Evolutionary conservation across 1,139 yeast genomes (phyloP), one percentile per base, ranked within the genome.

Genomic region (Diutina sp.): DNA sequence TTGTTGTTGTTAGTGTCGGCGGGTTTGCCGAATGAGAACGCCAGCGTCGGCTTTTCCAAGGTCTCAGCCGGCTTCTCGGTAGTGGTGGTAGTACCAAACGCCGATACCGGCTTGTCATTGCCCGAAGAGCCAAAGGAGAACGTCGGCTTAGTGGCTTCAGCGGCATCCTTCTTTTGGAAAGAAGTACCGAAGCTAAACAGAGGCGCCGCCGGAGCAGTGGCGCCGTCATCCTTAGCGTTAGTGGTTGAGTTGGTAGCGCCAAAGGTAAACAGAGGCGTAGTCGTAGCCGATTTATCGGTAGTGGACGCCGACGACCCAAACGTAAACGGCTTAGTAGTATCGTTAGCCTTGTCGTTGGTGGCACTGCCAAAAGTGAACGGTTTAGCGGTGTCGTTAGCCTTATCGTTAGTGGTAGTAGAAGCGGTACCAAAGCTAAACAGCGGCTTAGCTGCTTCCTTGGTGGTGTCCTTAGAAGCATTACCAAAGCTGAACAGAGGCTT

Each of bases 401-500:
- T 18, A 14, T 9, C 9, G 12, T 44, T 5, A 44, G 46, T 14
- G 18, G 46, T 44, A 21, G 25, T 21, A 21, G 25, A 21, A 21
- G 25, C 25, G 7, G 3, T 46, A 12, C 48, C 48, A 14, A 48
- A 48, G 18, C 38, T n/a, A 29, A 48, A 48, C 38, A 29, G 28
- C 7, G 51, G 51, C 38, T 47, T 47, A 1, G 46, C 11, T 8
- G 25, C 46, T 6, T 44, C 45, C 48, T 46, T 46, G 7, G 48
- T 16, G 5, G 48, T 4, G 6, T 6, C 14, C 8, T 16, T 21
- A 11, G 7, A 3, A 21, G 18, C 46, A 6, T 9, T 9, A 11
- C 41, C 41, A 35, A 57, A 55, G 9, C 55, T 56, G 8, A 46
- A 46, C 50, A 21, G 30, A 8, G 50, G 50, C 29, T 46, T 46